A percentile compares a stretch with the other conserved stretches of the same genome.
These are phyloP conservation scores for Aspergillus hiratsukae DNA, from an alignment of 2,329 filamentous ascomycete genomes.

Conservation along the genomic window DNA sequence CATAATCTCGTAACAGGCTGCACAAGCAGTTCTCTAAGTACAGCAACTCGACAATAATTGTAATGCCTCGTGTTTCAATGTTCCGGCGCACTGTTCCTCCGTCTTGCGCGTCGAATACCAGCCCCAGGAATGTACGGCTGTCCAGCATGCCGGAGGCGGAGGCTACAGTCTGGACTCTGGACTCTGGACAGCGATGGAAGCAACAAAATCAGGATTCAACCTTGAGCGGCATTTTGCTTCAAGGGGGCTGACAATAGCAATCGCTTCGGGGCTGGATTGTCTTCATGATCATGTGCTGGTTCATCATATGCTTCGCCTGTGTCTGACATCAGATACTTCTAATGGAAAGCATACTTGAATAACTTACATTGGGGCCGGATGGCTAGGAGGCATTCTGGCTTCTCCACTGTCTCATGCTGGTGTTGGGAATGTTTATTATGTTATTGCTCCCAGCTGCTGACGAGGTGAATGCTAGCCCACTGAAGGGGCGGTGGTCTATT, in stretches of 20 bases:
- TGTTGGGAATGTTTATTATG: not conserved
- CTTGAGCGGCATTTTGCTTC: not conserved
- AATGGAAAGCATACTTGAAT: not conserved
- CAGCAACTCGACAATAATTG: not conserved
- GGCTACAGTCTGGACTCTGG: not conserved
- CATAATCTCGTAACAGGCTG: not conserved
- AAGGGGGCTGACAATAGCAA: not conserved
- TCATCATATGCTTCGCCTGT: too few relatives aligned
- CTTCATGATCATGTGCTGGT: not conserved
- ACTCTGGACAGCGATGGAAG: not conserved
- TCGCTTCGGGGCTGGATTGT: not conserved
- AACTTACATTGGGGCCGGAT: not conserved
- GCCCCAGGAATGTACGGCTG: not conserved
- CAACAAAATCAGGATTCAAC: not conserved
- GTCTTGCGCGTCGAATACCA: not conserved
- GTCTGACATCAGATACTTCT: not conserved
- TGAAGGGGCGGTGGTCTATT: not conserved
- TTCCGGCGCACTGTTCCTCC: not conserved
- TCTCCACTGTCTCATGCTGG: not conserved
- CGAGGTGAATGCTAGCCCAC: too few relatives aligned
- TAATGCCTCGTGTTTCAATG: not conserved
- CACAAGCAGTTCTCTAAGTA: not conserved
- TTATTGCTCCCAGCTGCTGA: too few relatives aligned
- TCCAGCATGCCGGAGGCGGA: not conserved
- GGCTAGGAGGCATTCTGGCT: not conserved